These are phyloP conservation scores for Juglanconis oblonga DNA, from an alignment of 2,329 filamentous ascomycete genomes.

Conservation along the genomic window DNA sequence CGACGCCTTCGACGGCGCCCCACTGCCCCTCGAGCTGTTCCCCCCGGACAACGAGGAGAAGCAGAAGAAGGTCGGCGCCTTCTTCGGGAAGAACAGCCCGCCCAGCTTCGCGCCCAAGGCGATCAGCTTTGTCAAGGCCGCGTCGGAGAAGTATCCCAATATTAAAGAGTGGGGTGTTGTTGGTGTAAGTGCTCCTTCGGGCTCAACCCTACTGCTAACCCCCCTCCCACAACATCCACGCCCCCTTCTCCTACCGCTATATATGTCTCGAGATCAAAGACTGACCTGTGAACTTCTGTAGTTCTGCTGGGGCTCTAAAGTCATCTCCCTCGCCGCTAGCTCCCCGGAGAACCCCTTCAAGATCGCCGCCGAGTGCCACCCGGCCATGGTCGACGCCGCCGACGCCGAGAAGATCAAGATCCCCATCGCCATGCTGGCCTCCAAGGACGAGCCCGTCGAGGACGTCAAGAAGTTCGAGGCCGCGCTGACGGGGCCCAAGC, in stretches of 20 bases:
- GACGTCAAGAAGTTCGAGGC: conserved; percentile 55
- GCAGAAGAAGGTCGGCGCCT: conserved; percentile 53
- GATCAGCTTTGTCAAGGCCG: conserved; percentile 53
- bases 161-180: conserved; percentile 60
- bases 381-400: conserved; percentile 61
- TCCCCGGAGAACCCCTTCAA: conserved; percentile 53
- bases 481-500: conserved; percentile 51
- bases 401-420: conserved; percentile 60
- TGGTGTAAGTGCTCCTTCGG: conserved; percentile 44
- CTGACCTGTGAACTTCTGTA: conserved; percentile 21
- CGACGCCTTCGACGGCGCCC: conserved; percentile 82
- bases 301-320: conserved; percentile 72
- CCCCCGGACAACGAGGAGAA: conserved; percentile 65
- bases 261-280: not conserved
- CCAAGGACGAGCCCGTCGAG: conserved; percentile 58
- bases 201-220: no score
- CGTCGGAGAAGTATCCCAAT: conserved; percentile 48
- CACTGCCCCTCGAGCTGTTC: conserved; percentile 56
- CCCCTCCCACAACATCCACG: no score
- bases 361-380: conserved; percentile 51
- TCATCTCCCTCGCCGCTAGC: conserved; percentile 51
- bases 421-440: conserved; percentile 62
- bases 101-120: conserved; percentile 46
- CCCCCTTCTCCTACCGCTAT: not conserved
- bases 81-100: conserved; percentile 53